phyloP scores from a whole-genome alignment of 78 protist genomes.

The Mantamonas sphyraenae region DNA sequence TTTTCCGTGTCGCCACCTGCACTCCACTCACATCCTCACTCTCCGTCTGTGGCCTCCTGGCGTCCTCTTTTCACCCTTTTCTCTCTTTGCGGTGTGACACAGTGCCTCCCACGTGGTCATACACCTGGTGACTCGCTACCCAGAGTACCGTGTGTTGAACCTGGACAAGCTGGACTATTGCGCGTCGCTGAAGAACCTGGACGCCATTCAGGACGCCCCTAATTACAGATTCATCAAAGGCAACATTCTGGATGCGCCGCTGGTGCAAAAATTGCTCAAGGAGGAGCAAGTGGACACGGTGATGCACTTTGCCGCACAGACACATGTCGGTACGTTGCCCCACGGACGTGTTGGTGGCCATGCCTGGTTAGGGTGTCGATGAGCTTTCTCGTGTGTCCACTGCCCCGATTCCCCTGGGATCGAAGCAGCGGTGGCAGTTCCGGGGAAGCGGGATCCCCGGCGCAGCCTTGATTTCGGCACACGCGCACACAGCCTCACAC shows the following conservation, averaged over 20 bases:
- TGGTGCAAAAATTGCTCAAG: constrained; percentile 48
- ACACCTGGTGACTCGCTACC: constrained; percentile 15
- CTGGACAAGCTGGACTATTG: constrained; percentile 84
- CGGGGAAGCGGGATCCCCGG: no score
- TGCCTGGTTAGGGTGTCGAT: no score
- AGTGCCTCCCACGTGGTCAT: constrained; percentile 57
- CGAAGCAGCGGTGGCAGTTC: no score
- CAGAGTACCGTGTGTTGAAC: constrained; percentile 32
- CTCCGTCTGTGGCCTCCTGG: not conserved
- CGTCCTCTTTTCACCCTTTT: not conserved
- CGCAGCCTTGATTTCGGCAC: no score
- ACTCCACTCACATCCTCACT: not conserved
- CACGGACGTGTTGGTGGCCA: no score
- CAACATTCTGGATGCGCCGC: constrained; percentile 45
- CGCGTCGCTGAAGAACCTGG: constrained; percentile 51
- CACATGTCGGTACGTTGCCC: constrained; percentile 71
- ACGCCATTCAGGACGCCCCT: not conserved
- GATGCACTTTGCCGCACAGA: constrained; percentile 88
- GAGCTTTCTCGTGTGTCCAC: no score
- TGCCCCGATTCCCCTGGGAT: no score
- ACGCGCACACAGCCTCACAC: no score
- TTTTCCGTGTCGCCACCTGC: not conserved
- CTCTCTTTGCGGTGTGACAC: not conserved
- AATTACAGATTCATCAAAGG: constrained; percentile 66
- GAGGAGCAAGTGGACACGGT: constrained; percentile 77